Conservation (phyloP, 768 basidiomycete species). For the Serendipita sp. region DNA sequence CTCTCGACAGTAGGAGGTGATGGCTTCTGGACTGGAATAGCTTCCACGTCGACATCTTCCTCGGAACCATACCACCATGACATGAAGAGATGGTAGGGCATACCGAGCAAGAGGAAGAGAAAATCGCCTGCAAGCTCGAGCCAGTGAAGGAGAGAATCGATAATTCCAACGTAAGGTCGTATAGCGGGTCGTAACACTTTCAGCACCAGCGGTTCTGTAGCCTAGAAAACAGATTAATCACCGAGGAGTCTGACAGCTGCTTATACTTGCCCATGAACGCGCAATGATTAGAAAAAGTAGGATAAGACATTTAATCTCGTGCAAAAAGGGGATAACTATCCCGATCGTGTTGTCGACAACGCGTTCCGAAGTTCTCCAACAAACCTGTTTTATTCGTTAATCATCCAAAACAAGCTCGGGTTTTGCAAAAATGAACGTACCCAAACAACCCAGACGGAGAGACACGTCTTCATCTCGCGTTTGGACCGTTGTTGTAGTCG, state of each 20-base stretch:
- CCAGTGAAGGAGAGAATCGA: constrained; percentile 51
- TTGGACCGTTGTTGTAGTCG: constrained; percentile 55
- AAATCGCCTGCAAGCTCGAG: constrained; percentile 46
- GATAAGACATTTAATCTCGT: constrained; percentile 58
- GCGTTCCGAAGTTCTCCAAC: constrained; percentile 51
- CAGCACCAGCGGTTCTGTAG: constrained; percentile 71
- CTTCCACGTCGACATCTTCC: neutral
- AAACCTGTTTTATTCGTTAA: constrained; percentile 30
- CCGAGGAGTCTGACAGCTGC: constrained; percentile 2
- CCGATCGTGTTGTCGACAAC: constrained; percentile 45
- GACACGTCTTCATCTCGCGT: constrained; percentile 68
- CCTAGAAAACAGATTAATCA: constrained; percentile 26
- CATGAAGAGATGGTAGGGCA: constrained; percentile 24
- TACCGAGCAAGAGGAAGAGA: constrained; percentile 28
- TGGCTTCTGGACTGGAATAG: neutral
- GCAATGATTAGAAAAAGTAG: constrained; percentile 62
- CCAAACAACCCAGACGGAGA: constrained; percentile 79
- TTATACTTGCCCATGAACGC: constrained; percentile 45
- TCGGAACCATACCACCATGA: constrained; percentile 18
- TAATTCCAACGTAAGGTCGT: constrained; percentile 50
- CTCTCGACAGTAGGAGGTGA: neutral
- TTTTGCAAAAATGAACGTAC: constrained; percentile 22
- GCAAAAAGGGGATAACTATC: constrained; percentile 69
- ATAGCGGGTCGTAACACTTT: constrained; percentile 65
- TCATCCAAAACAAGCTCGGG: constrained; percentile 10